phyloP scores from a whole-genome alignment of 768 basidiomycete species.

The Lepiota venenata region DNA sequence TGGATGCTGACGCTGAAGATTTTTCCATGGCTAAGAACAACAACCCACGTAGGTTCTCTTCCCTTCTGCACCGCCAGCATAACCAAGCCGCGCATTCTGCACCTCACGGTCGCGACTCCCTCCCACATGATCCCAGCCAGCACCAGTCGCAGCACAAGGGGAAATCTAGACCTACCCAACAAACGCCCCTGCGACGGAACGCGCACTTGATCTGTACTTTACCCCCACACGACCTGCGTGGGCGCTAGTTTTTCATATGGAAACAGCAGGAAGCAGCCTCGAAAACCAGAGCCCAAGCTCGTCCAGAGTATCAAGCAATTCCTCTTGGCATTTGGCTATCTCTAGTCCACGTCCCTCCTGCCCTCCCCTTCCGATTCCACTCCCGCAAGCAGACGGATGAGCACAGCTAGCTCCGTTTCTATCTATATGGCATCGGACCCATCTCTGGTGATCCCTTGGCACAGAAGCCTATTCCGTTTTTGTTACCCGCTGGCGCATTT shows the following conservation, averaged over 20 bases:
- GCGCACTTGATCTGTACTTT: too few species aligned
- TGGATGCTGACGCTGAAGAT: neutral
- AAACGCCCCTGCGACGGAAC: too few species aligned
- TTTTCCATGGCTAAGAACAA: neutral
- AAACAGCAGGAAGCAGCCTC: slow-evolving; percentile 1
- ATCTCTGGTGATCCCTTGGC: neutral
- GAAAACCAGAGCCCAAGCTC: slow-evolving; percentile 25
- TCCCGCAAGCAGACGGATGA: slow-evolving; percentile 1
- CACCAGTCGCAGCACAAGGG: too few species aligned
- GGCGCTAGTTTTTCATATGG: neutral
- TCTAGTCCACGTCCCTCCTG: too few species aligned
- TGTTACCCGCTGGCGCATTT: slow-evolving; percentile 20
- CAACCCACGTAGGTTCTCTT: slow-evolving; percentile 7
- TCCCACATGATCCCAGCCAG: neutral
- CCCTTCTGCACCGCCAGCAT: slow-evolving; percentile 1
- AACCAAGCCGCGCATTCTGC: neutral
- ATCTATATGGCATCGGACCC: neutral
- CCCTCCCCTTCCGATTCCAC: too few species aligned
- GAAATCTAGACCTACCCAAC: too few species aligned
- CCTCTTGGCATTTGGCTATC: too few species aligned
- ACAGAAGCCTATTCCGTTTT: slow-evolving; percentile 19
- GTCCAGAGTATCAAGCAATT: slow-evolving; percentile 37
- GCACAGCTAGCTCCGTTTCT: neutral
- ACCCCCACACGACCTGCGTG: slow-evolving; percentile 10
- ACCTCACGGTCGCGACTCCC: neutral